Evolutionary conservation across 495 filamentous ascomycete species (phyloP), one percentile per base, ranked within the genome.

Genomic region (Chaetomium tenue): DNA sequence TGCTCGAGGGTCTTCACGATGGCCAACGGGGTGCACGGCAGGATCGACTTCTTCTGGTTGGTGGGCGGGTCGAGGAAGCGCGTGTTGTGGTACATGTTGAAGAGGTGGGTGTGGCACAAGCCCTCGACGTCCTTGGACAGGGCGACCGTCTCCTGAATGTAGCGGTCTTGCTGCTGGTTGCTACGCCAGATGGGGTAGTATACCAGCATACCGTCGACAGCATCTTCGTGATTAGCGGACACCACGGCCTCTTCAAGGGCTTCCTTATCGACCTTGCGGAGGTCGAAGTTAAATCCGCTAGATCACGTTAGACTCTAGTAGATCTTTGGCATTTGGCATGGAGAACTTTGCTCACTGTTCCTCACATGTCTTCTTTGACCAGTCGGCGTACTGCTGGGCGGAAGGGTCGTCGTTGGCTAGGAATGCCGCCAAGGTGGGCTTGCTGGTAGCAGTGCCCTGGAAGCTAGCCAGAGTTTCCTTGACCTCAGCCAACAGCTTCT

Each of bases 61-160:
- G 78, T 71, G 22, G 87, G 86, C 15, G 83, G 78, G 79, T 98
- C 94, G 40, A 98, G 82, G 80, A 91, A 97, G 56, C 94, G 91
- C 70, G 94, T 85, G 78, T 98, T 98, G 81, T 97, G 89, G 81
- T 97, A 98, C 91, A 98, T 96, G 83, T 98, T 98, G 85, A 93
- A 94, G 71, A 97, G 88, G 78, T 97, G 94, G 63, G 84, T 87
- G 74, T 97, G 93, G 68, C 88, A 92, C 59, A 98, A 88, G 25
- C 94, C 94, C 71, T 98, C 94, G 62, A 98, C 94, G 68, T 98
- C 94, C 77, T 98, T 98, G 74, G 80, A 75, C 53, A 95, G 83
- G 60, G 90, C 83, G 25, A 96, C 91, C n/a, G 95, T 89, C 78
- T 97, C 91, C 78, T 98, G 94, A 63, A 98, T 85, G 76, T 97